Evolutionary conservation across 768 basidiomycete species (phyloP).

Genomic region (Amyloporia xantha): DNA sequence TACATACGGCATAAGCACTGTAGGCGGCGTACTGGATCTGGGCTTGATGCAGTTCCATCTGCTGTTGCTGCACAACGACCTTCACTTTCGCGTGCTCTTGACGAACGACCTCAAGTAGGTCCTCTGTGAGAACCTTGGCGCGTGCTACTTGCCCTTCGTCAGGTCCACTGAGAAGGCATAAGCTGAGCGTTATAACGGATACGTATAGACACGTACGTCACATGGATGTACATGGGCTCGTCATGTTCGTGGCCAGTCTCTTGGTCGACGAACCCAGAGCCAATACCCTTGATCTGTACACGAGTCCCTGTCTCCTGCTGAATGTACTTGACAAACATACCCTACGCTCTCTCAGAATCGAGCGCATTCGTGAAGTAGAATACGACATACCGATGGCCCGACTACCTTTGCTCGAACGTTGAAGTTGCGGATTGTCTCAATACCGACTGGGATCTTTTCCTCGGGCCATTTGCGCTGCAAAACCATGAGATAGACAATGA

Average conservation of each 20-base stretch:
- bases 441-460: constrained; percentile 83
- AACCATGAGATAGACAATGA: neutral
- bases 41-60: constrained; percentile 82
- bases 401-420: constrained; percentile 98
- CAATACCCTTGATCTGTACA: constrained; percentile 94
- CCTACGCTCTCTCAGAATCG: constrained; percentile 35
- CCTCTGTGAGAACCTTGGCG: constrained; percentile 83
- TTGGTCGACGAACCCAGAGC: constrained; percentile 91
- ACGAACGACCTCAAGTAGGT: constrained; percentile 83
- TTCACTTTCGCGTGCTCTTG: constrained; percentile 83
- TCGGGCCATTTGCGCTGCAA: constrained; percentile 93
- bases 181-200: too few relatives aligned
- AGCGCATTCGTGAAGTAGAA: neutral
- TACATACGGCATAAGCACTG: constrained; percentile 50
- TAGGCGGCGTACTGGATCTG: constrained; percentile 78
- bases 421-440: constrained; percentile 93
- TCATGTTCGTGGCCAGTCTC: constrained; percentile 85
- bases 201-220: constrained; percentile 46
- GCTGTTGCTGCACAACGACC: constrained; percentile 57
- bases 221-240: constrained; percentile 88
- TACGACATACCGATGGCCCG: constrained; percentile 70
- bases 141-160: constrained; percentile 82
- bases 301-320: constrained; percentile 93
- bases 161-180: constrained; percentile 49
- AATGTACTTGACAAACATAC: constrained; percentile 97